Percentiles rank a stretch among this genome's conserved stretches.
These are phyloP conservation scores for Pugionium dolabratum DNA, from an alignment of 345 rosid species.

Conservation along the genomic window DNA sequence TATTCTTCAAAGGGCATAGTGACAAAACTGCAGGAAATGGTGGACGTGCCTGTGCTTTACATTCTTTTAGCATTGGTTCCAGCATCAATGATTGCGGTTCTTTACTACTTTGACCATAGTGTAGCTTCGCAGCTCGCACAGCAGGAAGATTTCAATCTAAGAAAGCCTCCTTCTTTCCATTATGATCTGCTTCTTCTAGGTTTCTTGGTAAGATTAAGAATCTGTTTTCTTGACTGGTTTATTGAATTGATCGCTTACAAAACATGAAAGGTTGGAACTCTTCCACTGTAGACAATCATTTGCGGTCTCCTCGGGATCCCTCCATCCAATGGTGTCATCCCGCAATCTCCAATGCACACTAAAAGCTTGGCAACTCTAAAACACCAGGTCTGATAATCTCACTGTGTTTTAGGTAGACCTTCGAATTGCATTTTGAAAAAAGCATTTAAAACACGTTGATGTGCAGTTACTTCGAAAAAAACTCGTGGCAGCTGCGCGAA, in stretches of 20 bases:
- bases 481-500: slow-evolving; percentile 63
- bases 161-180: slow-evolving; percentile 85
- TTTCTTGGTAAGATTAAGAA: slow-evolving; percentile 54
- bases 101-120: slow-evolving; percentile 92
- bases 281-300: slow-evolving; percentile 53
- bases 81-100: slow-evolving; percentile 92
- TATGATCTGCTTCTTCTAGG: slow-evolving; percentile 91
- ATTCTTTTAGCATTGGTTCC: slow-evolving; percentile 87
- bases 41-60: slow-evolving; percentile 74
- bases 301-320: slow-evolving; percentile 84
- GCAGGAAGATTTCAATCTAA: slow-evolving; percentile 86
- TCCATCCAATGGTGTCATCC: slow-evolving; percentile 82
- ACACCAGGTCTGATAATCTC: slow-evolving; percentile 56
- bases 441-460: neutral
- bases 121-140: slow-evolving; percentile 96
- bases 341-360: slow-evolving; percentile 88
- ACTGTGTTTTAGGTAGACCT: neutral
- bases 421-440: neutral
- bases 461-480: slow-evolving; percentile 66
- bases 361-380: slow-evolving; percentile 79
- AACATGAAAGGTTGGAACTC: neutral
- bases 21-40: slow-evolving; percentile 64
- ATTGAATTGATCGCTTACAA: slow-evolving; percentile 10
- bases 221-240: slow-evolving; percentile 24
- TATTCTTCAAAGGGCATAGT: slow-evolving; percentile 2